Percentiles rank a stretch among this genome's conserved stretches.
Conservation (phyloP, 192 early-diverging fungal species). For the Coemansia sp. region DNA sequence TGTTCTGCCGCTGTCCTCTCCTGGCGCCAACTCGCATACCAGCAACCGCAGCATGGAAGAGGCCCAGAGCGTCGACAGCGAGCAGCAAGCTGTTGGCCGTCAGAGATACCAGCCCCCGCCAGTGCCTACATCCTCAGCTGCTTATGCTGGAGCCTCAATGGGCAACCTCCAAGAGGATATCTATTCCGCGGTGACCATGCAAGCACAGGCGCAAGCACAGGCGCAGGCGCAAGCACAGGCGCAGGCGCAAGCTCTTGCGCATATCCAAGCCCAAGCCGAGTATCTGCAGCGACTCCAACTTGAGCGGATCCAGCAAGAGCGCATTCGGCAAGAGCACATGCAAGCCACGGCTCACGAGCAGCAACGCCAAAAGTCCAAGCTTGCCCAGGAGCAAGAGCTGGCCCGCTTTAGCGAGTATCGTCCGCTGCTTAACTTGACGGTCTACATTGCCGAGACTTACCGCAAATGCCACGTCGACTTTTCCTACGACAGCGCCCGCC, state of each 20-base stretch:
- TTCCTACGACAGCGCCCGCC: constrained; percentile 71
- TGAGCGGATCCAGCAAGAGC: constrained; percentile 28
- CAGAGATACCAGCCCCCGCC: constrained; percentile 14
- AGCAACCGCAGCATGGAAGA: constrained; percentile 43
- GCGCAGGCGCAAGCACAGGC: constrained; percentile 18
- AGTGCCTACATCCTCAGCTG: constrained; percentile 1
- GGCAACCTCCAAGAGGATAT: constrained; percentile 15
- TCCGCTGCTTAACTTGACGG: constrained; percentile 60
- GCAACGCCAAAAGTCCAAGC: constrained; percentile 28
- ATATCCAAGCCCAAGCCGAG: constrained; percentile 22
- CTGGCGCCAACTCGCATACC: constrained; percentile 17
- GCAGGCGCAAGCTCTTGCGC: constrained; percentile 16
- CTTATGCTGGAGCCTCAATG: neutral
- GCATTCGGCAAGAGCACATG: constrained; percentile 13
- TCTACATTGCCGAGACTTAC: constrained; percentile 70
- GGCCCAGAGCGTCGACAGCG: neutral
- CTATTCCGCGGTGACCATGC: neutral
- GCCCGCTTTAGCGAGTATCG: constrained; percentile 42
- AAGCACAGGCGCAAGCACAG: constrained; percentile 20
- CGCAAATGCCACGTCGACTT: constrained; percentile 79
- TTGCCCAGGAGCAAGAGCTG: constrained; percentile 42
- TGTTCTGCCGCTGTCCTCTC: constrained; percentile 26
- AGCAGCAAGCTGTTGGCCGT: neutral
- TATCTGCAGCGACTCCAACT: constrained; percentile 31
- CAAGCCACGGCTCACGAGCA: constrained; percentile 23